A percentile compares a stretch with the other conserved stretches of the same genome.
These are phyloP conservation scores for Diospyros lotus DNA, from an alignment of 148 eudicot genomes.

Conservation along the genomic window DNA sequence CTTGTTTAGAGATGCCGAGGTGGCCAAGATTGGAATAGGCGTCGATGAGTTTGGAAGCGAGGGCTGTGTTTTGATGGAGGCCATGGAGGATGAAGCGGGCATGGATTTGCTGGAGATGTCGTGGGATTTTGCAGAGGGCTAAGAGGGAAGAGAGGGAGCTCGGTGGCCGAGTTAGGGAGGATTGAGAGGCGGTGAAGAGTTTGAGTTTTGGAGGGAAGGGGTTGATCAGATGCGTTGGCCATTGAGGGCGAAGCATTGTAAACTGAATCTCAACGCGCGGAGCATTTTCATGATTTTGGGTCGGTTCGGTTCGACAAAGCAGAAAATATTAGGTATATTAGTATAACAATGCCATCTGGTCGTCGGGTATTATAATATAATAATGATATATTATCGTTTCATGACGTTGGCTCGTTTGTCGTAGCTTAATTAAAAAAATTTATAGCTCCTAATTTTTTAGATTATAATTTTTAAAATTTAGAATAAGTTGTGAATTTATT, in stretches of 20 bases:
- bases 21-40: constrained; percentile 26
- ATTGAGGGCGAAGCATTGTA: constrained; percentile 2
- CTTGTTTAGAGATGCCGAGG: constrained; percentile 2
- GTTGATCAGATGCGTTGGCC: constrained; percentile 2
- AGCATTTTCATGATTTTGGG: no score
- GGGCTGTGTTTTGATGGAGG: constrained; percentile 27
- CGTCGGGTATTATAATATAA: no score
- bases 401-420: no score
- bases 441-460: no score
- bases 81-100: constrained; percentile 35
- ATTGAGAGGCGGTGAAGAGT: constrained; percentile 5
- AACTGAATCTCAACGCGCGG: no score
- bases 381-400: no score
- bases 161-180: background rate
- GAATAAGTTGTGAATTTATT: no score
- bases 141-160: constrained; percentile 25
- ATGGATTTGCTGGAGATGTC: constrained; percentile 32
- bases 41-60: constrained; percentile 21
- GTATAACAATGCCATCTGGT: no score
- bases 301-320: no score
- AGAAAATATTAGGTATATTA: no score
- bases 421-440: no score
- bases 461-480: no score
- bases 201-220: constrained; percentile 26
- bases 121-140: constrained; percentile 25